phyloP scores from a whole-genome alignment of 495 filamentous ascomycete species.

The Umbilicaria muhlenbergii region DNA sequence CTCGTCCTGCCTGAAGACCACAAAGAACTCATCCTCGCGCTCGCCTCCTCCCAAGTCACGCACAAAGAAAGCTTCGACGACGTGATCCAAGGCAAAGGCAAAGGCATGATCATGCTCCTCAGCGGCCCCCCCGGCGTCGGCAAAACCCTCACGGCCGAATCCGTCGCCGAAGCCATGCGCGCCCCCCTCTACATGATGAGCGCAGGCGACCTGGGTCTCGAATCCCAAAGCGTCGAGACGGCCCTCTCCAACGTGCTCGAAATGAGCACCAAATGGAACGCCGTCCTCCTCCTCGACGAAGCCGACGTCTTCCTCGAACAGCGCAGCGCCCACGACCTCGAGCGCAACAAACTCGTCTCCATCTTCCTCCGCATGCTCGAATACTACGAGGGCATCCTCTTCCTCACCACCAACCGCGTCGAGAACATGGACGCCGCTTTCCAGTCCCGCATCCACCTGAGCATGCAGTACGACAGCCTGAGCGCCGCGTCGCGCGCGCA shows the following conservation, averaged over 20 bases:
- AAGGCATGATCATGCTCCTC: constrained; percentile 22
- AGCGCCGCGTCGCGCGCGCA: constrained; percentile 3
- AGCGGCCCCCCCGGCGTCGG: constrained; percentile 26
- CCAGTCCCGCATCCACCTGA: constrained; percentile 28
- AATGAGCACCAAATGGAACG: constrained; percentile 15
- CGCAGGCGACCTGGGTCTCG: constrained; percentile 10
- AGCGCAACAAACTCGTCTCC: constrained; percentile 39
- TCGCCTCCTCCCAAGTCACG: constrained; percentile 29
- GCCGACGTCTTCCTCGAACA: constrained; percentile 51
- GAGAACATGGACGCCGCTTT: constrained; percentile 28
- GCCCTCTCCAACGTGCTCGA: constrained; percentile 12
- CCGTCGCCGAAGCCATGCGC: constrained; percentile 10
- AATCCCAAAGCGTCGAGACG: constrained; percentile 8
- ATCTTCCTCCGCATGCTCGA: constrained; percentile 22
- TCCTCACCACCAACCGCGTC: constrained; percentile 25
- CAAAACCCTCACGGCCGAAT: constrained; percentile 27
- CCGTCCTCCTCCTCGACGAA: constrained; percentile 42
- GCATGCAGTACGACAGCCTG: constrained; percentile 25
- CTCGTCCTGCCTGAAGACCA: constrained; percentile 26
- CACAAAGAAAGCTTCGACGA: constrained; percentile 31
- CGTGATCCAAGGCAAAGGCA: constrained; percentile 34
- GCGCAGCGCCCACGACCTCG: constrained; percentile 27
- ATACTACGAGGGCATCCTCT: constrained; percentile 24
- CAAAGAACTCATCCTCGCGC: constrained; percentile 35
- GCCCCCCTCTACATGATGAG: constrained; percentile 10